Evolutionary conservation across 2,329 filamentous ascomycete genomes (phyloP).

Genomic region (Albophoma yamanashiensis): DNA sequence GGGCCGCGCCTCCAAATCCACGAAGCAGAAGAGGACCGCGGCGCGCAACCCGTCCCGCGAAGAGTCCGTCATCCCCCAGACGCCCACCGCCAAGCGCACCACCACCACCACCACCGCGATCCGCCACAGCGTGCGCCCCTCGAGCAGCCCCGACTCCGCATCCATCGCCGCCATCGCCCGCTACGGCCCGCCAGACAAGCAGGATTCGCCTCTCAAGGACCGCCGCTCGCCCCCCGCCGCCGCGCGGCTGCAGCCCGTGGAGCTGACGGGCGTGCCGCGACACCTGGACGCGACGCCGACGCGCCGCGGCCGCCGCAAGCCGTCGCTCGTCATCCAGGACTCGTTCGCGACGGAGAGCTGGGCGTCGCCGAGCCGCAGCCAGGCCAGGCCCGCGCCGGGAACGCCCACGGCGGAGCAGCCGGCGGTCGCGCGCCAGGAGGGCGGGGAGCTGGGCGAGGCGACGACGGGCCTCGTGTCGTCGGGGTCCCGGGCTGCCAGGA

Average conservation of each 20-base stretch:
- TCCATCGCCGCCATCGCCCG: constrained; percentile 28
- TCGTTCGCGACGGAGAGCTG: constrained; percentile 29
- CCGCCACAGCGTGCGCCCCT: constrained; percentile 33
- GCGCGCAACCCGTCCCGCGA: constrained; percentile 11
- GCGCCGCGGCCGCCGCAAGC: constrained; percentile 6
- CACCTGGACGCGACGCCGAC: constrained; percentile 9
- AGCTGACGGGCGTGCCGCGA: constrained; percentile 9
- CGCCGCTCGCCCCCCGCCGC: constrained; percentile 19
- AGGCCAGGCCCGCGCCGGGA: constrained; percentile 4
- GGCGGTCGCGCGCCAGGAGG: not conserved
- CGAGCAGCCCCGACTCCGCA: constrained; percentile 25
- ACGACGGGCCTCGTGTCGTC: not conserved
- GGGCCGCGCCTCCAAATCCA: not conserved
- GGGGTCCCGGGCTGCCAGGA: constrained; percentile 6
- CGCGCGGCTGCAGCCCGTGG: constrained; percentile 7
- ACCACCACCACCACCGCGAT: constrained; percentile 4
- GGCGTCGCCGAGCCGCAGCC: constrained; percentile 14
- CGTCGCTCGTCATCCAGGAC: constrained; percentile 31
- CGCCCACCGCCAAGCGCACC: constrained; percentile 20
- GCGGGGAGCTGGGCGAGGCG: not conserved
- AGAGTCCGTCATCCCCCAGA: constrained; percentile 29
- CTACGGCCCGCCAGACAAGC: constrained; percentile 22
- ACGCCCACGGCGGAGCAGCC: constrained; percentile 6
- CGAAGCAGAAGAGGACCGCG: not conserved
- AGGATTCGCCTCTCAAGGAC: constrained; percentile 27